phyloP scores from a whole-genome alignment of 805 yeast species.

The Isabelozyma heimii region DNA sequence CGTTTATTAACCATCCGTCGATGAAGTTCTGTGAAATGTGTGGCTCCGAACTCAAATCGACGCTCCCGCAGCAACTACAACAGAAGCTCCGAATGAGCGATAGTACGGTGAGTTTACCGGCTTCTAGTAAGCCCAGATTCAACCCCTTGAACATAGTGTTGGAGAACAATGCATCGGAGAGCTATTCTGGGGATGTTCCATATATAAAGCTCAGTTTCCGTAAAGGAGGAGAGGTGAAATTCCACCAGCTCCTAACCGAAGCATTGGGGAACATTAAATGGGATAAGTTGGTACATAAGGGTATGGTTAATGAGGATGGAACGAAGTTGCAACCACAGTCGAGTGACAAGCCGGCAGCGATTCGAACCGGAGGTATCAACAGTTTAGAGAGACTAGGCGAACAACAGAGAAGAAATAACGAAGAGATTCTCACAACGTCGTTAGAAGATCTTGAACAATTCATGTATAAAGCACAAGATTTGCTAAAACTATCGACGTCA shows the following conservation, averaged over 20 bases:
- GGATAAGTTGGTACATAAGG: slow-evolving; percentile 35
- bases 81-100: not conserved
- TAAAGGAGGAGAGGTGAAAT: slow-evolving; percentile 61
- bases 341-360: slow-evolving; percentile 2
- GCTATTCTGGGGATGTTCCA: slow-evolving; percentile 27
- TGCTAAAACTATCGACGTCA: slow-evolving; percentile 55
- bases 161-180: slow-evolving; percentile 26
- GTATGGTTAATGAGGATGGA: slow-evolving; percentile 33
- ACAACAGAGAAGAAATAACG: slow-evolving; percentile 54
- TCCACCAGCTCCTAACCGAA: slow-evolving; percentile 40
- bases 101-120: slow-evolving; percentile 2
- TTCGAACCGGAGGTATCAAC: slow-evolving; percentile 59
- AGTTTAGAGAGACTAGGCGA: slow-evolving; percentile 62
- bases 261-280: slow-evolving; percentile 50
- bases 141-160: slow-evolving; percentile 18
- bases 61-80: slow-evolving; percentile 7
- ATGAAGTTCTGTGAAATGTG: slow-evolving; percentile 83
- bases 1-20: slow-evolving; percentile 81
- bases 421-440: slow-evolving; percentile 61
- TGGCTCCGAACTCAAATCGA: slow-evolving; percentile 47
- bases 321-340: slow-evolving; percentile 1
- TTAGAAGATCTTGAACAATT: slow-evolving; percentile 73
- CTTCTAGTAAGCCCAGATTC: not conserved
- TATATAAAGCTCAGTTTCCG: slow-evolving; percentile 74
- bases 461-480: slow-evolving; percentile 75